These are phyloP conservation scores for Helotiales sp. DNA, from an alignment of 2,329 filamentous ascomycete genomes.

Conservation along the genomic window DNA sequence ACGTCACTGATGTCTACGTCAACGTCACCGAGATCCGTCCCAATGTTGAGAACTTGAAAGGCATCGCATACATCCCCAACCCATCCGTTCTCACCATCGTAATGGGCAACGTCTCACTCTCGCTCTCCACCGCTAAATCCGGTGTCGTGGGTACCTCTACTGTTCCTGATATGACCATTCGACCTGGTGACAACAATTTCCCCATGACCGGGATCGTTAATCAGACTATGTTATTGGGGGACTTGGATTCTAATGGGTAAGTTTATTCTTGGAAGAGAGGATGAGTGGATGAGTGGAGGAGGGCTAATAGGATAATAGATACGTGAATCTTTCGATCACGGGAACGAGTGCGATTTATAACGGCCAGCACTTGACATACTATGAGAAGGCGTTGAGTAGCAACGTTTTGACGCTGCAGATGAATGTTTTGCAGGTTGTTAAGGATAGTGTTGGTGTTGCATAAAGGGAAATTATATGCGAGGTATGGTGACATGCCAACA, in stretches of 20 bases:
- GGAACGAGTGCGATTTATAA: constrained; percentile 49
- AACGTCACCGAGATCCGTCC: constrained; percentile 36
- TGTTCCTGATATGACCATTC: constrained; percentile 50
- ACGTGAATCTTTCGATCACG: constrained; percentile 50
- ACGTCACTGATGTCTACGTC: constrained; percentile 48
- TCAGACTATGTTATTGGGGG: constrained; percentile 37
- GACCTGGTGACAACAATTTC: constrained; percentile 53
- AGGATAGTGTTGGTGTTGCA: constrained; percentile 24
- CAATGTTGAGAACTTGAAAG: constrained; percentile 55
- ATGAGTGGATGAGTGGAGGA: no score
- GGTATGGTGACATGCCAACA: no score
- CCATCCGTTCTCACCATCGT: constrained; percentile 56
- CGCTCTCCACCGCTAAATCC: constrained; percentile 42
- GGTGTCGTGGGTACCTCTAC: constrained; percentile 49
- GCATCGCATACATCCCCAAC: constrained; percentile 57
- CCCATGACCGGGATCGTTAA: constrained; percentile 50
- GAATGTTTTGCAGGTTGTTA: constrained; percentile 41
- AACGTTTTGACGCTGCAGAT: constrained; percentile 47
- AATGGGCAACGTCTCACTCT: constrained; percentile 58
- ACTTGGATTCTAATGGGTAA: constrained; percentile 41
- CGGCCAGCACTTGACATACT: constrained; percentile 53
- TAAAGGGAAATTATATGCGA: not conserved
- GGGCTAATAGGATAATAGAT: constrained; percentile 38
- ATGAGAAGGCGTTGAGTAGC: constrained; percentile 46
- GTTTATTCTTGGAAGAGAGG: no score